Conservation (phyloP, 2,329 filamentous ascomycete genomes). For the Arthrobotrys megalospora region DNA sequence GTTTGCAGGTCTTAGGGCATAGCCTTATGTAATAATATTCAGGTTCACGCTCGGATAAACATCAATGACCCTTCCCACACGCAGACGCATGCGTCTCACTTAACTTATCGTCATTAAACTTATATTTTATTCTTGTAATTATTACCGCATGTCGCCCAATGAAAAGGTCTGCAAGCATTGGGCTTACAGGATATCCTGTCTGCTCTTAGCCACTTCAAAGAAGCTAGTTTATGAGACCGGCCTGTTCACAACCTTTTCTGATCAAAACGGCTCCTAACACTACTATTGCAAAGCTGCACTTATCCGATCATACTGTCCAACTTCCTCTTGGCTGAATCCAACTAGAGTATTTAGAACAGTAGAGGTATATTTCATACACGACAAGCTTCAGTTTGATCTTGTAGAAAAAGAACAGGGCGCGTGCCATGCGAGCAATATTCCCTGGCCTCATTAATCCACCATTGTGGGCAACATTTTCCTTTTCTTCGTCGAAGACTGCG, state of each 20-base stretch:
- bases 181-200: no score
- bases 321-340: background rate
- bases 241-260: background rate
- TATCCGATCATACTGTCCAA: background rate
- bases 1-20: background rate
- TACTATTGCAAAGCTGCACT: background rate
- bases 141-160: no score
- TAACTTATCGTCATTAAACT: background rate
- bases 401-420: slow-evolving; percentile 38
- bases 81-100: background rate
- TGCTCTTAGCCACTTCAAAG: no score
- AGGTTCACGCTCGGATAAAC: background rate
- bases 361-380: slow-evolving; percentile 45
- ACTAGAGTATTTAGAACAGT: slow-evolving; percentile 9
- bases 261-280: background rate
- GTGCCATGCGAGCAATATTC: slow-evolving; percentile 70
- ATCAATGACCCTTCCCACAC: background rate
- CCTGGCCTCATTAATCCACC: slow-evolving; percentile 75
- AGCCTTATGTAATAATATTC: background rate
- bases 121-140: background rate
- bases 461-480: slow-evolving; percentile 72
- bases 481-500: slow-evolving; percentile 77
- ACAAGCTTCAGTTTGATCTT: slow-evolving; percentile 38
- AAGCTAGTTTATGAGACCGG: no score
- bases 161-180: no score